phyloP scores from a whole-genome alignment of 2,329 filamentous ascomycete genomes.

The Hortaea sp. region DNA sequence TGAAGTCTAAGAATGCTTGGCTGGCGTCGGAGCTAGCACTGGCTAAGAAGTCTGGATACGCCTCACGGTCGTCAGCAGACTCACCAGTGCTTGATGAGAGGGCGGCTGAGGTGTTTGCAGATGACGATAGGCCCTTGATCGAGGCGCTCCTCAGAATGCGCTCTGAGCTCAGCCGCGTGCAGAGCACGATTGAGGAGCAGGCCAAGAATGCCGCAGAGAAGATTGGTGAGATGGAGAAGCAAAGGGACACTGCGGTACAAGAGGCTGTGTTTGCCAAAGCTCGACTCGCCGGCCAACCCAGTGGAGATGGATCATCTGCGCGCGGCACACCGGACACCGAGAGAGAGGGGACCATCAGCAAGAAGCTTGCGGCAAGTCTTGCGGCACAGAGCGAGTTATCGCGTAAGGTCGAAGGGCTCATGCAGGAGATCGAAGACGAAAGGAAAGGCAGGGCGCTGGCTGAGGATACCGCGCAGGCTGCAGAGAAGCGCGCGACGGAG shows the following conservation, averaged over 20 bases:
- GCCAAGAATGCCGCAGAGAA: constrained; percentile 74
- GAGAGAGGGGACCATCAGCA: constrained; percentile 63
- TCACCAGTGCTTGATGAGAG: constrained; percentile 68
- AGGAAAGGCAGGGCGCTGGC: constrained; percentile 70
- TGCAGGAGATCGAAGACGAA: constrained; percentile 67
- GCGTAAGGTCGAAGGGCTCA: constrained; percentile 59
- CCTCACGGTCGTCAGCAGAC: constrained; percentile 47
- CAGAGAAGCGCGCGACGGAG: constrained; percentile 73
- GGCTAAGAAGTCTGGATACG: constrained; percentile 82
- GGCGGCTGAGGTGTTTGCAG: constrained; percentile 68
- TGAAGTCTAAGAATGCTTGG: constrained; percentile 86
- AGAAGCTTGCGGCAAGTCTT: constrained; percentile 72
- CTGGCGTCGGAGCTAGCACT: constrained; percentile 90
- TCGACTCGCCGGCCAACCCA: constrained; percentile 69
- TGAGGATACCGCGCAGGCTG: constrained; percentile 75
- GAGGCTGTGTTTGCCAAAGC: constrained; percentile 94
- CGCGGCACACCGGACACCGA: constrained; percentile 47
- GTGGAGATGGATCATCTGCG: constrained; percentile 44
- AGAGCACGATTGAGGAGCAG: constrained; percentile 81
- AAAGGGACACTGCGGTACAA: constrained; percentile 85
- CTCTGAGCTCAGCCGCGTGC: constrained; percentile 78
- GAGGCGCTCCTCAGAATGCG: constrained; percentile 90
- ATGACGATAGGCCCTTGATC: constrained; percentile 84
- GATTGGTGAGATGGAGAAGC: constrained; percentile 88
- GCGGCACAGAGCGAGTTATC: constrained; percentile 73